Evolutionary conservation across 2,329 filamentous ascomycete species (phyloP).

Genomic region (Beauveria asiatica): DNA sequence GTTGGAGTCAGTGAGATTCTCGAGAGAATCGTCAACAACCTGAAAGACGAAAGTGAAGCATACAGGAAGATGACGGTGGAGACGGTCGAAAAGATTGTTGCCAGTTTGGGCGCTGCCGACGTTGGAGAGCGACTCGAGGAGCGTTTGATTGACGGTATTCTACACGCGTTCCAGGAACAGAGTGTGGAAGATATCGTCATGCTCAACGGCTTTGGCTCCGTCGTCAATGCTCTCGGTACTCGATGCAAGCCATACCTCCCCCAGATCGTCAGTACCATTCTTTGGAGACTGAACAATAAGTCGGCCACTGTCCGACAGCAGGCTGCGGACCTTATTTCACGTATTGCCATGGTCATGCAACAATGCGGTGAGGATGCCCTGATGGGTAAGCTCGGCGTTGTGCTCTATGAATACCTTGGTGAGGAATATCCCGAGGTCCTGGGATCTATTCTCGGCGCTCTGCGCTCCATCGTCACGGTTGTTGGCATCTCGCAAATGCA

Average conservation of each 20-base stretch:
- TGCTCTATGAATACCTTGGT: slow-evolving; percentile 95
- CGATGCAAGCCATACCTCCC: slow-evolving; percentile 94
- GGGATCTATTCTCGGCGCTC: slow-evolving; percentile 87
- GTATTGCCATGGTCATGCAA: slow-evolving; percentile 98
- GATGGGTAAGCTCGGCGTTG: slow-evolving; percentile 89
- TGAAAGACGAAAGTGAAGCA: slow-evolving; percentile 96
- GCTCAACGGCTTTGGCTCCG: slow-evolving; percentile 94
- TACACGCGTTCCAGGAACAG: slow-evolving; percentile 96
- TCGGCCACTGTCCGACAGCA: slow-evolving; percentile 94
- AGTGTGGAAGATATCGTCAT: slow-evolving; percentile 93
- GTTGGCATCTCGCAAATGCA: slow-evolving; percentile 98
- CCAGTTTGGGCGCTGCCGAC: slow-evolving; percentile 85
- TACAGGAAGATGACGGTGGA: slow-evolving; percentile 99
- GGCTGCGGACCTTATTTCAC: slow-evolving; percentile 89
- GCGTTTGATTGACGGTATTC: slow-evolving; percentile 85
- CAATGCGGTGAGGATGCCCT: slow-evolving; percentile 94
- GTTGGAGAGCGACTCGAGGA: slow-evolving; percentile 90
- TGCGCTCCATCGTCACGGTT: slow-evolving; percentile 93
- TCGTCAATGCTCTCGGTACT: slow-evolving; percentile 88
- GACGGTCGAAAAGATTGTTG: slow-evolving; percentile 93
- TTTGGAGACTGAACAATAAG: slow-evolving; percentile 97
- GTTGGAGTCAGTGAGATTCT: slow-evolving; percentile 95
- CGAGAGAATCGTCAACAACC: slow-evolving; percentile 83
- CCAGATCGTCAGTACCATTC: slow-evolving; percentile 92
- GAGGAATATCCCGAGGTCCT: slow-evolving; percentile 98